Conservation (phyloP, 208 protist genomes). For the Leishmania lainsoni region DNA sequence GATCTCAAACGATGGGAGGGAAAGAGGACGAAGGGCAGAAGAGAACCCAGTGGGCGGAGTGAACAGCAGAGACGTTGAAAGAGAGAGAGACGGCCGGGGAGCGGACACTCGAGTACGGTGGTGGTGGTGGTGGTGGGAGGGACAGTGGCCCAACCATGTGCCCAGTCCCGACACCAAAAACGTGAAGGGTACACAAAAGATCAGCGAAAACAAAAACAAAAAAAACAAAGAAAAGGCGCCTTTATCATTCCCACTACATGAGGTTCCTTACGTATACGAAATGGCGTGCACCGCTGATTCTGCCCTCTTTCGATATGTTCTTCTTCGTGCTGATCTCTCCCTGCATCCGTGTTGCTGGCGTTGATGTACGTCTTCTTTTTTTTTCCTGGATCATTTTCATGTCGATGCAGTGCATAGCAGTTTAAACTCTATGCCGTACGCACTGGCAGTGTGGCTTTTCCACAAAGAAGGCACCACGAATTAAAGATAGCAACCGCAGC, state of each 20-base stretch:
- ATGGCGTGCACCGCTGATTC: background rate
- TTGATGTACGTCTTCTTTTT: background rate
- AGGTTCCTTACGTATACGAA: background rate
- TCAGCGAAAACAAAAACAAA: background rate
- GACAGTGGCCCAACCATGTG: background rate
- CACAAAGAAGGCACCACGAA: background rate
- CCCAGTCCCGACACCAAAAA: background rate
- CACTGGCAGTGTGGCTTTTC: background rate
- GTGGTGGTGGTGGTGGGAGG: background rate
- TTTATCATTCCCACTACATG: background rate
- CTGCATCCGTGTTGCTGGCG: background rate
- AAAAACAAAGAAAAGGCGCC: background rate
- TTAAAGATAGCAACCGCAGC: background rate
- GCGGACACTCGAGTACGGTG: background rate
- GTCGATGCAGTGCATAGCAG: background rate
- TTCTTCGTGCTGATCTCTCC: background rate
- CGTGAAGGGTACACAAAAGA: background rate
- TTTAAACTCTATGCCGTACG: background rate
- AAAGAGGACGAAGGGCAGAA: background rate
- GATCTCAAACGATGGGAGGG: background rate
- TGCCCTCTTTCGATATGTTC: background rate
- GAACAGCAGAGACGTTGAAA: background rate
- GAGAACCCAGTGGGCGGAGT: background rate
- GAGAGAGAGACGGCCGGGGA: background rate
- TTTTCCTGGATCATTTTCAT: background rate